A percentile compares a stretch with the other conserved stretches of the same genome.
Conservation (phyloP, 2,329 filamentous ascomycete species). For the Pseudogymnoascus sp. region DNA sequence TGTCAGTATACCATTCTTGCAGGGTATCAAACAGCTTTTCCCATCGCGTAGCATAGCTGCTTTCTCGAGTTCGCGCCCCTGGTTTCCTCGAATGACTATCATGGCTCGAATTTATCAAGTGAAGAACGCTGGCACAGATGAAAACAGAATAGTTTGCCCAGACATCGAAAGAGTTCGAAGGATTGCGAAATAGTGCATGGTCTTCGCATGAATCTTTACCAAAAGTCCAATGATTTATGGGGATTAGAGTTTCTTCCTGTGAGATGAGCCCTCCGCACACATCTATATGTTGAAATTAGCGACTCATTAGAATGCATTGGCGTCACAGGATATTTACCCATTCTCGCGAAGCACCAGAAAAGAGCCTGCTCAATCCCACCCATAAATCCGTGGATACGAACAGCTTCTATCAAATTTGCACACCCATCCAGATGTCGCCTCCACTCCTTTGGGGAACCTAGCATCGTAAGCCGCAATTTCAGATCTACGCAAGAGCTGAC, state of each 20-base stretch:
- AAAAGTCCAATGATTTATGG: constrained; percentile 38
- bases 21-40: constrained; percentile 32
- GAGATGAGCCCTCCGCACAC: constrained; percentile 46
- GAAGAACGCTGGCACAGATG: constrained; percentile 36
- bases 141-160: constrained; percentile 45
- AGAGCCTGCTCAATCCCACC: constrained; percentile 42
- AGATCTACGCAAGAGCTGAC: constrained; percentile 1
- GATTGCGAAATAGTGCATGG: constrained; percentile 29
- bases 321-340: constrained; percentile 29
- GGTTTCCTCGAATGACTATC: neutral
- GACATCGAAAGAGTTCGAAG: constrained; percentile 32
- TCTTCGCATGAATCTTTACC: constrained; percentile 20
- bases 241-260: constrained; percentile 41
- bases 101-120: constrained; percentile 25
- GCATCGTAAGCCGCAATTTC: neutral
- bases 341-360: constrained; percentile 47
- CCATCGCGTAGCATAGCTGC: constrained; percentile 28
- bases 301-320: neutral
- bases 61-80: constrained; percentile 16
- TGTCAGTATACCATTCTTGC: constrained; percentile 33
- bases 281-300: constrained; percentile 24
- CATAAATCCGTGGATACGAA: constrained; percentile 42
- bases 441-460: constrained; percentile 38
- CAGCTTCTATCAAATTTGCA: constrained; percentile 40
- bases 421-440: constrained; percentile 44